Conservation (phyloP, 495 filamentous ascomycete genomes). For the Daldinia loculata region DNA sequence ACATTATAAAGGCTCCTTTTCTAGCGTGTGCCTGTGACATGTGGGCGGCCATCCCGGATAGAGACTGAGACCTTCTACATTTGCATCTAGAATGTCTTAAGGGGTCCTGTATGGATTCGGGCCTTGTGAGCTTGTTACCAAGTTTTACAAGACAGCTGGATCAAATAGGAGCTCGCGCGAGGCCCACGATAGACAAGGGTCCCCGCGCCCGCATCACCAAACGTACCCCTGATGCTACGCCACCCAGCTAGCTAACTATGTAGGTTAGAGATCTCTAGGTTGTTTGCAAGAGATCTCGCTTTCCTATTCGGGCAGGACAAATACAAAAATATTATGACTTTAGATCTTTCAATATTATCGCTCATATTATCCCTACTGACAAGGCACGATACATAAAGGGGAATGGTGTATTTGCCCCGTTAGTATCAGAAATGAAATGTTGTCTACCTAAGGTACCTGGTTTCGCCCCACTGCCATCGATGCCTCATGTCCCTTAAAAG, state of each 20-base stretch:
- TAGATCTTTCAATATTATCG: constrained; percentile 6
- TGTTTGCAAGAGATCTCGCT: background rate
- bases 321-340: constrained; percentile 10
- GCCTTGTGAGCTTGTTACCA: constrained; percentile 20
- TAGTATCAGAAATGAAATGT: background rate
- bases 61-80: constrained; percentile 40
- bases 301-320: constrained; percentile 32
- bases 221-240: constrained; percentile 5
- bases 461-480: background rate
- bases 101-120: constrained; percentile 28
- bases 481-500: background rate
- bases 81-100: constrained; percentile 25
- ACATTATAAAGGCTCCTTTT: constrained; percentile 26
- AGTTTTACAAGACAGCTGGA: constrained; percentile 10
- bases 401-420: background rate
- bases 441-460: too few relatives aligned
- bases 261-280: background rate
- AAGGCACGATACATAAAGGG: background rate
- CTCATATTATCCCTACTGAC: background rate
- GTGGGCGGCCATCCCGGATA: constrained; percentile 29
- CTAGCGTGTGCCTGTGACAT: constrained; percentile 36
- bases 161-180: constrained; percentile 28
- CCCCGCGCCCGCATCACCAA: constrained; percentile 15
- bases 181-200: constrained; percentile 34
- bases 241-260: background rate